Percentiles rank a stretch among this genome's conserved stretches.
Evolutionary conservation across 1,284 basidiomycete genomes (phyloP).

Genomic region (Agaricales sp.): DNA sequence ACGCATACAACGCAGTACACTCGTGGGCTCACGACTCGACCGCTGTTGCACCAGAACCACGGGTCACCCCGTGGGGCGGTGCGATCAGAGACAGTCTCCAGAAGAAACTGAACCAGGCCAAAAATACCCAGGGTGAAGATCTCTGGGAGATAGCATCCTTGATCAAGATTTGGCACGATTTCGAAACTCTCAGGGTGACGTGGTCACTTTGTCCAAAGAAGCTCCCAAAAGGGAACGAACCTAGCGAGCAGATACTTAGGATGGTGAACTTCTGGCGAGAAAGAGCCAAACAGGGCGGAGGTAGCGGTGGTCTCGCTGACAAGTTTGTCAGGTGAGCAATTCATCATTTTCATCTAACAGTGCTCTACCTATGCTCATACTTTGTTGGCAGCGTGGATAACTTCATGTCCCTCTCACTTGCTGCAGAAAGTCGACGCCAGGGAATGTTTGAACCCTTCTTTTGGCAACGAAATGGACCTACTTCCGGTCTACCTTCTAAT

Average conservation of each 20-base stretch:
- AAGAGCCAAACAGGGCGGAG: conserved; percentile 32
- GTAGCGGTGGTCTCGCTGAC: conserved; percentile 30
- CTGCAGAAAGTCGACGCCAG: conserved; percentile 59
- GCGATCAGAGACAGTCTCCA: conserved; percentile 32
- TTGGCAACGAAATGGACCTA: conserved; percentile 42
- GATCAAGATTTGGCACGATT: conserved; percentile 30
- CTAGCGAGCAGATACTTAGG: conserved; percentile 35
- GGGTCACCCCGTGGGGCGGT: conserved; percentile 60
- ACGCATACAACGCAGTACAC: conserved; percentile 46
- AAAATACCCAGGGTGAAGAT: conserved; percentile 28
- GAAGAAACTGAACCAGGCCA: conserved; percentile 32
- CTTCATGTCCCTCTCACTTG: conserved; percentile 68
- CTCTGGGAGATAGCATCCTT: conserved; percentile 32
- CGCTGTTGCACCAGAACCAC: conserved; percentile 30
- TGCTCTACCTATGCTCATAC: conserved; percentile 5
- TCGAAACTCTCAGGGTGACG: conserved; percentile 39
- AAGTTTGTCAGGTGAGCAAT: conserved; percentile 53
- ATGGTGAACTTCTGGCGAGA: conserved; percentile 46
- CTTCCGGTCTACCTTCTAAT: conserved; percentile 24
- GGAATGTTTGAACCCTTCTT: conserved; percentile 68
- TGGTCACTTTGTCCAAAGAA: conserved; percentile 43
- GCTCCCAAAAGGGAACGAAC: conserved; percentile 18
- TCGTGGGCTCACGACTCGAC: conserved; percentile 44
- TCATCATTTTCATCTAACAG: conserved; percentile 5
- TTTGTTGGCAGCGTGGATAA: conserved; percentile 55